Evolutionary conservation across 257 asterid genomes (phyloP), one percentile per base, ranked within the genome.

Genomic region (Nicotiana noctiflora): DNA sequence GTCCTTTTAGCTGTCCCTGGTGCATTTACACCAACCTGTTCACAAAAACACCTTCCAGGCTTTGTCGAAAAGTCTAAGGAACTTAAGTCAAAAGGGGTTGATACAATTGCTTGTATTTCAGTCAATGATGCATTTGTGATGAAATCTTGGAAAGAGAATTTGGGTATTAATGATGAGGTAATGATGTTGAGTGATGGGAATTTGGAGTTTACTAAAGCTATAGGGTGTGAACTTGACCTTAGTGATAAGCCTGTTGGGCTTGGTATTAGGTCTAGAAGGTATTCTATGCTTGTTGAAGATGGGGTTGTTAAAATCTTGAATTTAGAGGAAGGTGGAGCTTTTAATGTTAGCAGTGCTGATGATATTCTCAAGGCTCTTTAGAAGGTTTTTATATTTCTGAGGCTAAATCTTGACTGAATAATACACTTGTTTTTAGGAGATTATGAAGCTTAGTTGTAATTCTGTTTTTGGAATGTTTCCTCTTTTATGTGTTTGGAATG

Each of bases 51-150:
- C 79, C 94, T 95, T 68, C 98, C 97, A 0, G 99, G 97, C 0
- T 95, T 93, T 76, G 89, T 87, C 2, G 97, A 84, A 44, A 95
- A 92, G 75, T 95, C 97, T 3, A 81, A 88, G 0, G 97, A 89
- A 83, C 80, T 95, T 2, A 93, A 95, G 88, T 87, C 97, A 19
- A 95, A 95, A 85, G 99, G 98, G 27, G 82, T 95, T 7, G 98
- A 95, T 49, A 84, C 94, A 13, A 92, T 95, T 46, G 99, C 95
- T 17, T 95, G 99, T 82, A 79, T 93, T 18, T 91, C 98, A 56
- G 98, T 95, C 27, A 95, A 95, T 81, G 98, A 95, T 55, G 97
- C n/a, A n/a, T n/a, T n/a, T n/a, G n/a, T n/a, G n/a, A n/a, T n/a
- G n/a, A n/a, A n/a, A n/a, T n/a, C n/a, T 59, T 95, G 99, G 99